Conservation (phyloP, 768 basidiomycete genomes). For the Rhodotorula diobovata region DNA sequence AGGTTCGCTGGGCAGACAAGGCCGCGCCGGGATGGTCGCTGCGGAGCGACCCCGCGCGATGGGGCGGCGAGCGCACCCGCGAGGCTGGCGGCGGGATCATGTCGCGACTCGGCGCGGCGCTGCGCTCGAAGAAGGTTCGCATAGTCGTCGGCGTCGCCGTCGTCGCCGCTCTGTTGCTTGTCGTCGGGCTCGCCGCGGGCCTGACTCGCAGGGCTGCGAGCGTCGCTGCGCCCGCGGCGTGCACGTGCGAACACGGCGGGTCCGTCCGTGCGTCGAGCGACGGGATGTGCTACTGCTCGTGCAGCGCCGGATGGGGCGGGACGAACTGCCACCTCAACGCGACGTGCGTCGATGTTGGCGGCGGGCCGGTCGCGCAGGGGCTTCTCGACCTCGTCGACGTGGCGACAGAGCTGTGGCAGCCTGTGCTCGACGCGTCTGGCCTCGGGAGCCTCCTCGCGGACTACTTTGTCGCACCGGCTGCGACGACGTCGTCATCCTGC, state of each 20-base stretch:
- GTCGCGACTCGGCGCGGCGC: background rate
- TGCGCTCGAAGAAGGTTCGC: background rate
- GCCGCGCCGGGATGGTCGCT: background rate
- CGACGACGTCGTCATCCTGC: background rate
- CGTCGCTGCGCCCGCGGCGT: background rate
- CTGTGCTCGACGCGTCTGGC: background rate
- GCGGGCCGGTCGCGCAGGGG: conserved; percentile 8
- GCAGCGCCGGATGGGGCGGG: conserved; percentile 18
- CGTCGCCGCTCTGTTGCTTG: conserved; percentile 9
- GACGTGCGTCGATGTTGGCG: conserved; percentile 8
- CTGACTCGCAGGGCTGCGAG: background rate
- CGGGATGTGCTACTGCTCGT: conserved; percentile 4
- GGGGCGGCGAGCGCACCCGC: background rate
- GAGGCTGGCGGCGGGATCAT: background rate
- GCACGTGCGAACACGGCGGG: conserved; percentile 11
- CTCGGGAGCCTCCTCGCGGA: background rate
- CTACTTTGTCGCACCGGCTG: conserved; percentile 3
- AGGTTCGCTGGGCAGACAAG: background rate
- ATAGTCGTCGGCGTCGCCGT: background rate
- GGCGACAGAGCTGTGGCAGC: background rate
- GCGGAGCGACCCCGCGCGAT: background rate
- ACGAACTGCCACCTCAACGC: conserved; percentile 10
- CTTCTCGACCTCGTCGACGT: conserved; percentile 8
- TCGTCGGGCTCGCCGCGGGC: conserved; percentile 5
- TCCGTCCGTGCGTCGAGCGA: background rate